Conservation (phyloP, 371 early-diverging fungal species). For the Batrachochytrium dendrobatidis region DNA sequence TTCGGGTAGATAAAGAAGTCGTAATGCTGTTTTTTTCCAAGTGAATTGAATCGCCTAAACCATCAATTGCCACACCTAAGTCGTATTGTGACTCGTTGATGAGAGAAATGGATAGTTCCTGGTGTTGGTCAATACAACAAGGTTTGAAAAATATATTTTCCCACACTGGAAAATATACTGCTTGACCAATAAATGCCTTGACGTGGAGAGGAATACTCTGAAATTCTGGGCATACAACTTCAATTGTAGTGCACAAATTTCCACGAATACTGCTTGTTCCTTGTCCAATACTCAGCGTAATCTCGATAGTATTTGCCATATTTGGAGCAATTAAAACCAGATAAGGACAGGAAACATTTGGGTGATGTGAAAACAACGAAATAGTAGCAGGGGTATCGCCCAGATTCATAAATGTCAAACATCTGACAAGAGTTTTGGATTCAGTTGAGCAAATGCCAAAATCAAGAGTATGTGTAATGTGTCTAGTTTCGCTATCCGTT, state of each 20-base stretch:
- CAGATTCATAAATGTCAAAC: constrained; percentile 46
- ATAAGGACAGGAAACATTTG: constrained; percentile 32
- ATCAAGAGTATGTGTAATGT: constrained; percentile 40
- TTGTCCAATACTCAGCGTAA: constrained; percentile 23
- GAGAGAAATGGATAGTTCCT: constrained; percentile 20
- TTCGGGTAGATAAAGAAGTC: constrained; percentile 18
- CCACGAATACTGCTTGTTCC: constrained; percentile 17
- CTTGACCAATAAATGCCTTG: constrained; percentile 42
- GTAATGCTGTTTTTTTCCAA: constrained; percentile 16
- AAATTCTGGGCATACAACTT: constrained; percentile 49
- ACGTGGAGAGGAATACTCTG: constrained; percentile 42
- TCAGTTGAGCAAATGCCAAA: constrained; percentile 40
- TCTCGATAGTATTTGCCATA: constrained; percentile 45
- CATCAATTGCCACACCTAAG: constrained; percentile 5
- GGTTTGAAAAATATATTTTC: constrained; percentile 45
- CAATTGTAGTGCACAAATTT: constrained; percentile 34
- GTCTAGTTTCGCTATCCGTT: constrained; percentile 26
- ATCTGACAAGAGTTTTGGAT: constrained; percentile 22
- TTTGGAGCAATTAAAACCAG: constrained; percentile 38
- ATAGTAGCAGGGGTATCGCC: constrained; percentile 34
- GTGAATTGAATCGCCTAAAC: not conserved
- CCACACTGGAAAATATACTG: constrained; percentile 37
- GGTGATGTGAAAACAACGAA: constrained; percentile 35
- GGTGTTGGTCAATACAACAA: constrained; percentile 20
- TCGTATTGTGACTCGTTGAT: constrained; percentile 45